Evolutionary conservation across 176 grass and related monocot species (phyloP), one percentile per base, ranked within the genome.

Genomic region (Carex myosuroides): DNA sequence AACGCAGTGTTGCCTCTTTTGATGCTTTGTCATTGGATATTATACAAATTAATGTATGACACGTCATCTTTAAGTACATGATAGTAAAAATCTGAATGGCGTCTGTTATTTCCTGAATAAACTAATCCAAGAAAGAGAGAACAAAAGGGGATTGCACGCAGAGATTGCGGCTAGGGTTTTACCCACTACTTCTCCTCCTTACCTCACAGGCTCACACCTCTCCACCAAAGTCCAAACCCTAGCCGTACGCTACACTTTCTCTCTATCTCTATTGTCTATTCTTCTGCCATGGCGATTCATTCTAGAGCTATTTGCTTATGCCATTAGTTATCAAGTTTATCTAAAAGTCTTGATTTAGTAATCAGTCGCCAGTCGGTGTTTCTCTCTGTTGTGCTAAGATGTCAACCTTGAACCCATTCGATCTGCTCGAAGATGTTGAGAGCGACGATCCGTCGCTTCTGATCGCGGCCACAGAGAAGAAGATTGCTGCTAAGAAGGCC

Each of bases 141-240:
- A 83, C 48, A 14, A 62, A 52, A 16, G 78, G 66, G 1, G 73
- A 85, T 71, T 65, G 83, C 84, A 77, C 46, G 60, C 73, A 83
- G 80, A 77, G 74, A 86, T 86, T 89, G 88, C 81, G 94, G 94
- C 92, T 93, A 91, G 90, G 92, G 92, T 90, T 94, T 93, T 90
- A 74, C 83, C 79, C 87, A 65, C 16, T 66, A 32, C 75, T 32
- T n/a, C 66, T 13, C 60, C 50, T 81, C 56, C 85, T 42, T 79
- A 70, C 64, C 30, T 71, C 67, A 46, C 60, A 3, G 37, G 37
- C 37, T 66, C 79, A 62, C 68, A 85, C 76, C 69, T 60, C 73
- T 4, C 41, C 22, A 18, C 37, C 83, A 82, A 67, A 89, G 29
- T 13, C 64, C 56, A 82, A 82, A 89, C 86, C 81, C 81, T 84